Evolutionary conservation across 257 asterid genomes (phyloP), one percentile per base, ranked within the genome.

Genomic region (Lavandula angustifolia): DNA sequence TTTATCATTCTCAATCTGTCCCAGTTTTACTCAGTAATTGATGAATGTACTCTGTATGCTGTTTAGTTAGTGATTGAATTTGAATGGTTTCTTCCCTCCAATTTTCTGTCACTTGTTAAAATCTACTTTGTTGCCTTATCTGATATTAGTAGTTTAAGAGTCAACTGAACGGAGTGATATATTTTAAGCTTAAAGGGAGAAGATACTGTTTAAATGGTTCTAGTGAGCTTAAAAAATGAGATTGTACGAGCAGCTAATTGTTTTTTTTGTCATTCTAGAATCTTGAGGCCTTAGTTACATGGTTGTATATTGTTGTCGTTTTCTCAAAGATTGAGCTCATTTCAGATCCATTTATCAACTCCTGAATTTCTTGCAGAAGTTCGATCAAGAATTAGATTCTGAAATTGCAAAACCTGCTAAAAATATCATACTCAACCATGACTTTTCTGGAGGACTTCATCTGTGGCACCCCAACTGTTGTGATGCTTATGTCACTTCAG

Each of bases 391-490:
- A 47, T n/a, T 34, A 7, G 65, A 52, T 22, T 71, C 70, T 73
- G 37, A 38, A 54, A 60, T 75, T 68, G 67, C 76, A 29, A 14
- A 35, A 64, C 71, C 77, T 66, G 66, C 76, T 43, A 18, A 46
- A 13, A 89, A 89, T 59, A 76, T 89, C 74, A 72, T 89, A 76
- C 72, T 63, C 27, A 89, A 89, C 76, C 84, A 86, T 67, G 87
- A 86, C 74, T 89, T 89, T 75, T 76, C 82, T 13, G 80, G 75
- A 62, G 96, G 95, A 50, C 76, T 89, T 59, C 77, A 81, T 72
- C 65, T 34, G 0, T 89, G 96, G 96, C 82, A 80, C 54, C 79
- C 96, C 55, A 89, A 89, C 79, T 54, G 75, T 41, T 89, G 96
- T 32, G 70, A 75, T 56, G 94, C 86, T 53, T 76, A 57, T 66